These are phyloP conservation scores for Fusarium oligoseptatum DNA, from an alignment of 2,329 filamentous ascomycete genomes.

Conservation along the genomic window DNA sequence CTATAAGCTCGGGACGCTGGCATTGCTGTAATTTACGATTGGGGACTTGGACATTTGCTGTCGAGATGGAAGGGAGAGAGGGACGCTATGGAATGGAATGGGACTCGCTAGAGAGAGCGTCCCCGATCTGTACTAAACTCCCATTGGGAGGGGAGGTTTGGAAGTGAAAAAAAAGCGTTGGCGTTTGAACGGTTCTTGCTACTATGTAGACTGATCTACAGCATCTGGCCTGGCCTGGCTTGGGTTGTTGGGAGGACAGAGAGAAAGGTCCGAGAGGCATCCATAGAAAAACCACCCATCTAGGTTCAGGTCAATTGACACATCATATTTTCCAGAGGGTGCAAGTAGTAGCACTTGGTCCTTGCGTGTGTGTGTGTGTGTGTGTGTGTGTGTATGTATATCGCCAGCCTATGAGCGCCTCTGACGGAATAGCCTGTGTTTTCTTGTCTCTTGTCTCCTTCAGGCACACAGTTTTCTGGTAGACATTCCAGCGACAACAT, in stretches of 20 bases:
- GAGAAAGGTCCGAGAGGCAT: conserved; percentile 10
- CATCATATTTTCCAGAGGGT: conserved; percentile 9
- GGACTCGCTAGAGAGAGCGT: conserved; percentile 14
- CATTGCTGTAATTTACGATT: conserved; percentile 1
- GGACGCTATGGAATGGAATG: conserved; percentile 9
- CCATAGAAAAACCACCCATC: conserved; percentile 15
- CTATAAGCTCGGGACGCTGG: conserved; percentile 52
- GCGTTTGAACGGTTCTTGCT: conserved; percentile 47
- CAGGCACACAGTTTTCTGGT: background rate
- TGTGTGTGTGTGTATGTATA: background rate
- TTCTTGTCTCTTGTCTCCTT: conserved; percentile 1
- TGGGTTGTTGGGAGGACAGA: conserved; percentile 5
- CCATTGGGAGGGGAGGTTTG: conserved; percentile 28
- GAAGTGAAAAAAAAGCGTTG: conserved; percentile 46
- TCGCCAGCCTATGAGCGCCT: conserved; percentile 1
- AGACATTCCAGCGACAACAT: background rate
- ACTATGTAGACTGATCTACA: conserved; percentile 27
- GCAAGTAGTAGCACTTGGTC: background rate
- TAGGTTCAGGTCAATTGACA: conserved; percentile 27
- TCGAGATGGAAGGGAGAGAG: background rate
- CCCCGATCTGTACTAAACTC: conserved; percentile 36
- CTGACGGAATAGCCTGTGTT: background rate
- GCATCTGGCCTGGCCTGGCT: conserved; percentile 22
- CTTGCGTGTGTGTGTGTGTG: background rate
- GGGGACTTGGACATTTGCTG: background rate